phyloP scores from a whole-genome alignment of 2,329 filamentous ascomycete species.

The Pezicula carpinea region DNA sequence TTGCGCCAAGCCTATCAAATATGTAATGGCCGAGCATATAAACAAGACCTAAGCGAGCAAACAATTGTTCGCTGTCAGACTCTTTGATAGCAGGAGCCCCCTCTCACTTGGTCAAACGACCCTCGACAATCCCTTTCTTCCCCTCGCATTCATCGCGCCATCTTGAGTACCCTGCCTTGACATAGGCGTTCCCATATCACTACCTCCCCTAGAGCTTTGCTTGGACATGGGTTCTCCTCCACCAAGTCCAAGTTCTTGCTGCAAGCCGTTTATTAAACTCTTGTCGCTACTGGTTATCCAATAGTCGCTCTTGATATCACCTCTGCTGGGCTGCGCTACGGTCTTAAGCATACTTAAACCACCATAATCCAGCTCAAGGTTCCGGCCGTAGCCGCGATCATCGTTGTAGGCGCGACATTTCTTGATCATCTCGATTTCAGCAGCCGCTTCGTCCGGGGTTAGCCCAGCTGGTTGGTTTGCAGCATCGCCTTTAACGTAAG shows the following conservation, averaged over 20 bases:
- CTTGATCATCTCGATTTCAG: conserved; percentile 26
- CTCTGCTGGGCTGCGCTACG: conserved; percentile 13
- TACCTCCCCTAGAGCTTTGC: conserved; percentile 1
- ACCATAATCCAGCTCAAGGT: conserved; percentile 26
- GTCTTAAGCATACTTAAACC: conserved; percentile 19
- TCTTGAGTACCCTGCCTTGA: conserved; percentile 4
- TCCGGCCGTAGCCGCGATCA: conserved; percentile 22
- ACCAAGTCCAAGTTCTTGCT: conserved; percentile 2
- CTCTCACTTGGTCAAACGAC: not conserved
- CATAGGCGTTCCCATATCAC: conserved; percentile 3
- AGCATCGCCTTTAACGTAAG: conserved; percentile 18
- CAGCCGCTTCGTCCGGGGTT: conserved; percentile 19
- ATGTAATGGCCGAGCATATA: not conserved
- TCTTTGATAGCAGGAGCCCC: not conserved
- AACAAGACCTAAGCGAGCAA: not conserved
- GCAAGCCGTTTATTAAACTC: conserved; percentile 1
- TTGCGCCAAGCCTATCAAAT: no score
- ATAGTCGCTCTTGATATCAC: conserved; percentile 3
- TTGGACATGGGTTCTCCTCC: not conserved
- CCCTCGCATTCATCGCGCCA: not conserved
- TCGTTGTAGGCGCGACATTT: conserved; percentile 25
- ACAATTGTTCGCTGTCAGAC: no score
- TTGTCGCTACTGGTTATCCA: conserved; percentile 13
- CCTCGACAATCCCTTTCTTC: conserved; percentile 1
- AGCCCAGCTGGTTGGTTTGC: conserved; percentile 17